A percentile compares a stretch with the other conserved stretches of the same genome.
Conservation (phyloP, 2,329 filamentous ascomycete genomes). For the Colletotrichum shisoi region DNA sequence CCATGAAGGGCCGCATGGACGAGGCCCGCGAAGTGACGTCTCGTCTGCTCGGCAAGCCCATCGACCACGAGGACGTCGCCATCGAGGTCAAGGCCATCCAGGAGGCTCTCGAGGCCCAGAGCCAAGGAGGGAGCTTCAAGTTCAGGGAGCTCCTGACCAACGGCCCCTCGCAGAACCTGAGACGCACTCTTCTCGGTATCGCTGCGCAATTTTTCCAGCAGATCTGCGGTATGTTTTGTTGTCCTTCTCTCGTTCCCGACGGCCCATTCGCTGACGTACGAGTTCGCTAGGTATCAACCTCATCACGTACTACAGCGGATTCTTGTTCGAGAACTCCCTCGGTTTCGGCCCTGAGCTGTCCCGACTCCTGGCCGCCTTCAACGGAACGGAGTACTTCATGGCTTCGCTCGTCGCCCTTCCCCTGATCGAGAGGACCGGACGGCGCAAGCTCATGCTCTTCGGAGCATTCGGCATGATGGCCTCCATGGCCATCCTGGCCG, state of each 20-base stretch:
- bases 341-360: slow-evolving; percentile 57
- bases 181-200: slow-evolving; percentile 61
- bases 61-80: slow-evolving; percentile 43
- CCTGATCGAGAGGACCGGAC: slow-evolving; percentile 61
- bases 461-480: slow-evolving; percentile 68
- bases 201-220: slow-evolving; percentile 45
- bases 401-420: slow-evolving; percentile 51
- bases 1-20: slow-evolving; percentile 46
- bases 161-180: slow-evolving; percentile 71
- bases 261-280: background rate
- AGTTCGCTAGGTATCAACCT: slow-evolving; percentile 45
- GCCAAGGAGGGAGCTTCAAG: slow-evolving; percentile 41
- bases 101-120: slow-evolving; percentile 44
- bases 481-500: slow-evolving; percentile 65
- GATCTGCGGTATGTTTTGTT: slow-evolving; percentile 19
- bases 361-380: slow-evolving; percentile 63
- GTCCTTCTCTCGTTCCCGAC: background rate
- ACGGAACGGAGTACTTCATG: slow-evolving; percentile 55
- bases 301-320: slow-evolving; percentile 50
- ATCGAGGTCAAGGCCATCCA: slow-evolving; percentile 40
- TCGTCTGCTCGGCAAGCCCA: slow-evolving; percentile 42
- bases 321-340: slow-evolving; percentile 53
- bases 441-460: slow-evolving; percentile 69
- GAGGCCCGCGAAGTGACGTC: slow-evolving; percentile 43
- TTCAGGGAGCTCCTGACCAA: slow-evolving; percentile 54